Evolutionary conservation across 2,329 filamentous ascomycete species (phyloP).

Genomic region (Pseudopithomyces chartarum): DNA sequence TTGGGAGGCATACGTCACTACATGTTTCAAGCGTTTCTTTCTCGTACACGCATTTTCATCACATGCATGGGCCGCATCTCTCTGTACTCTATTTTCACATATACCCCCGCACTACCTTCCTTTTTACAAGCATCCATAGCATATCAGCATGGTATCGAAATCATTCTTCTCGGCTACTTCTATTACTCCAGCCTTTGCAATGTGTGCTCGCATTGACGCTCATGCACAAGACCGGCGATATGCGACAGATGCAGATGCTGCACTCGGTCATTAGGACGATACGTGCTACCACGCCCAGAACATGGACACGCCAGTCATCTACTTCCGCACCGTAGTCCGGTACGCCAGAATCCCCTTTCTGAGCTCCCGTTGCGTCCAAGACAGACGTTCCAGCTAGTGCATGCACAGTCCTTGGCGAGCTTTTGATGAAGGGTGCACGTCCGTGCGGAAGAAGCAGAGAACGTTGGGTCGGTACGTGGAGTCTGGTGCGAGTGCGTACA

Average conservation of each 20-base stretch:
- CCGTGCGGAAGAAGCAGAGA: too few species aligned
- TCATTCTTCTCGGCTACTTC: background rate
- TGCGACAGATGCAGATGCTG: too few species aligned
- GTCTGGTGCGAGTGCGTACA: background rate
- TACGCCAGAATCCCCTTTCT: too few species aligned
- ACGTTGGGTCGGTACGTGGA: too few species aligned
- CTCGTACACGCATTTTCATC: background rate
- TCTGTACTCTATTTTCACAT: constrained; percentile 5
- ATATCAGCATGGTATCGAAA: background rate
- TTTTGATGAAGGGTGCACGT: background rate
- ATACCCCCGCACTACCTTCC: constrained; percentile 2
- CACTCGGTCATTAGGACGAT: too few species aligned
- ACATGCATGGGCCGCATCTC: background rate
- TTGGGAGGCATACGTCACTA: background rate
- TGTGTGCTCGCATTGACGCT: background rate
- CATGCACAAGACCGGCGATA: background rate
- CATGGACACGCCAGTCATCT: too few species aligned
- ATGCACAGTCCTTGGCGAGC: background rate
- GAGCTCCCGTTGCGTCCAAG: too few species aligned
- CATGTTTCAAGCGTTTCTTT: background rate
- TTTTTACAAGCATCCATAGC: background rate
- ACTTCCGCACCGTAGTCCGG: too few species aligned
- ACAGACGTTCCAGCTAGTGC: too few species aligned
- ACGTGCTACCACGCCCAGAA: too few species aligned
- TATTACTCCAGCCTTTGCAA: background rate